Evolutionary conservation across 176 grass and related monocot genomes (phyloP).

Genomic region (Eragrostis curvula): DNA sequence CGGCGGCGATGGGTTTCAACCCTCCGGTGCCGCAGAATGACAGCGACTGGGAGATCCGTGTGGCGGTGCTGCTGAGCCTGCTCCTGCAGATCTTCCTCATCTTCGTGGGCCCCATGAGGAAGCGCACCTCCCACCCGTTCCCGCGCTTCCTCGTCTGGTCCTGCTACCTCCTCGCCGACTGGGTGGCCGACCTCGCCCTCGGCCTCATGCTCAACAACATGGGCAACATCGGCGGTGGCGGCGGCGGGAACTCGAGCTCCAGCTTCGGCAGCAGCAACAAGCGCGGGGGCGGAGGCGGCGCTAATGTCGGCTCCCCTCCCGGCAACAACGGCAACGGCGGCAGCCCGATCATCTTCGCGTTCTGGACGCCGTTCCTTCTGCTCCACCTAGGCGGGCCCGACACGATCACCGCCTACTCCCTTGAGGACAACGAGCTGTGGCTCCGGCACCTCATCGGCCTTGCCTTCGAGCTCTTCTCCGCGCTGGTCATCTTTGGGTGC

Average conservation of each 20-base stretch:
- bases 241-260: not conserved
- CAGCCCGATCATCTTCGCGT: conserved; percentile 52
- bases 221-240: conserved; percentile 40
- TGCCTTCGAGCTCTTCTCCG: conserved; percentile 56
- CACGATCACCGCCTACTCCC: conserved; percentile 67
- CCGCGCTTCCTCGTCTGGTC: conserved; percentile 40
- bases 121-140: conserved; percentile 14
- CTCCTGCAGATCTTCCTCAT: conserved; percentile 42
- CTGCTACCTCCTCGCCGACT: conserved; percentile 60
- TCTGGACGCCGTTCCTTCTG: conserved; percentile 77
- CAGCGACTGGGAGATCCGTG: conserved; percentile 49
- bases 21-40: conserved; percentile 51
- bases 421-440: conserved; percentile 69
- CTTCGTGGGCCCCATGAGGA: conserved; percentile 43
- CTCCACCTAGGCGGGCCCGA: conserved; percentile 75
- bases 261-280: conserved; percentile 20
- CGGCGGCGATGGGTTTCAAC: conserved; percentile 42
- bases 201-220: conserved; percentile 65
- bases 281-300: not conserved
- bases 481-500: conserved; percentile 44
- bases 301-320: not conserved
- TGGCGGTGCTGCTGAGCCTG: conserved; percentile 43
- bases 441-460: conserved; percentile 58
- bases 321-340: not conserved
- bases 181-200: conserved; percentile 61